Conservation (phyloP, 2,329 filamentous ascomycete species). For the Fonsecaea pugnacius region DNA sequence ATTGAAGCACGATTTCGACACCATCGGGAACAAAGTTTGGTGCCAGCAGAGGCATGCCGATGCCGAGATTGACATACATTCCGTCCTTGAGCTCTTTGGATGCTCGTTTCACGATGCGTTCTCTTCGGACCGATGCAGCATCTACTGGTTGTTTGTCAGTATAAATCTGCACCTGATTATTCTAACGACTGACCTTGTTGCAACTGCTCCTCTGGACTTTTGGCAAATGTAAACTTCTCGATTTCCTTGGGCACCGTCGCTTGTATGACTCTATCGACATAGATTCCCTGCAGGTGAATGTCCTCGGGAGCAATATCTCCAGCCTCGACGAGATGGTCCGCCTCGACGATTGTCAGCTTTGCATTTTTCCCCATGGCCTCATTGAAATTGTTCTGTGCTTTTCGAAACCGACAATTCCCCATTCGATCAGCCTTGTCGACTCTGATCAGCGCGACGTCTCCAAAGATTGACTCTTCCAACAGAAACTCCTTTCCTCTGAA, state of each 20-base stretch:
- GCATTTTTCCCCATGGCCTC: slow-evolving; percentile 12
- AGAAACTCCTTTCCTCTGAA: slow-evolving; percentile 11
- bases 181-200: background rate
- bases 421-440: slow-evolving; percentile 11
- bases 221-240: background rate
- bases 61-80: background rate
- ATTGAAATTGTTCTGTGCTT: slow-evolving; percentile 16
- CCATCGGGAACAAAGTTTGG: background rate
- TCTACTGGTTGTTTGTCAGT: background rate
- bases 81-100: background rate
- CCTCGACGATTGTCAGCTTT: background rate
- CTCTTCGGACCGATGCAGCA: background rate
- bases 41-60: background rate
- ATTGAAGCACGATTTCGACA: background rate
- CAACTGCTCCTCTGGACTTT: background rate
- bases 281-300: slow-evolving; percentile 12
- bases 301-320: slow-evolving; percentile 10
- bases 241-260: slow-evolving; percentile 14
- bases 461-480: slow-evolving; percentile 10
- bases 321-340: background rate
- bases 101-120: background rate
- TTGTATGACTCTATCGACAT: slow-evolving; percentile 8
- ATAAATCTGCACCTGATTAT: background rate
- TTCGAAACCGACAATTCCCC: slow-evolving; percentile 5
- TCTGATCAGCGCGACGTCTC: slow-evolving; percentile 9